Evolutionary conservation across 441 rosid genomes (phyloP), one percentile per base, ranked within the genome.

Genomic region (Populus hybrid): DNA sequence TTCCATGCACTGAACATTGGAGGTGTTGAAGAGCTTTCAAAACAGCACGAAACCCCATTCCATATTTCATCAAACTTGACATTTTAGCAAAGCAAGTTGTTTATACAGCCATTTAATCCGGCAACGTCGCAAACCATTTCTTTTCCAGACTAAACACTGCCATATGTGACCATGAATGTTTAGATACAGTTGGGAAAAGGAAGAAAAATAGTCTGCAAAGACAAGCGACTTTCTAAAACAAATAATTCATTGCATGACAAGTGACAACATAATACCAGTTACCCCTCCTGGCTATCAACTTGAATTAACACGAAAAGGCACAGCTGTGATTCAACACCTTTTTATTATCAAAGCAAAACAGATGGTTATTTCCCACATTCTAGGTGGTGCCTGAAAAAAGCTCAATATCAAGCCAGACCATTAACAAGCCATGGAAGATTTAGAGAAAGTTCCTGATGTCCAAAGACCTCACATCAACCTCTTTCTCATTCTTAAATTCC

Each of bases 371-470:
- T 9, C 38, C 76, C 59, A n/a, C 74, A 66, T 14, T 35, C 67
- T 57, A 67, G 35, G 34, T 28, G 30, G 32, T 74, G 66, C 64
- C 69, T 69, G 64, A 50, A 38, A 67, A 70, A 70, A n/a, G 76
- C 63, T 79, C 21, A 36, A 32, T 50, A 11, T 24, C 76, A 69
- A 59, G 64, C 50, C 66, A 69, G 73, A 73, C n/a, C 72, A 74
- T 69, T 23, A 34, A 46, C 36, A 69, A 32, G 70, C 65, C 10
- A 46, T 26, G 35, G 73, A 67, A 7, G 28, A 26, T 12, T 90
- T 81, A 95, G 42, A 96, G 83, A 84, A 94, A 94, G 90, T 96
- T 94, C 83, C 99, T 86, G 85, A 96, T 79, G 86, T 96, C 99
- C 88, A 94, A 75, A 12, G 97, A 90, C 88, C 90, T 96, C 87